Base-by-base conservation (phyloP, 306 rosid species). In the Casuarina equisetifolia region DNA sequence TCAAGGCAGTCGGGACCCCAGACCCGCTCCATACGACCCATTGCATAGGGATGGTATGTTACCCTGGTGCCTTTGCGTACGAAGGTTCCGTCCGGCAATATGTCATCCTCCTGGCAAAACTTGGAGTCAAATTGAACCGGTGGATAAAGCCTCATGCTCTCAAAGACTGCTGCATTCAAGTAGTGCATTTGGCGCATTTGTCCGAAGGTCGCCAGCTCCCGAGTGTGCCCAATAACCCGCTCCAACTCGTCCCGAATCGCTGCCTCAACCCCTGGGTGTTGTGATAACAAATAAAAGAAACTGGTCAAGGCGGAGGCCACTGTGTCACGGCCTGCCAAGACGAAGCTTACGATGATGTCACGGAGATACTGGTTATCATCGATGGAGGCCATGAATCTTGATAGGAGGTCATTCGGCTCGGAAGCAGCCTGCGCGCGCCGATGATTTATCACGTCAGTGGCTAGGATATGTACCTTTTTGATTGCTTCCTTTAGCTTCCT, bases 41-140 rank as follows among this genome's bases (percentile, higher is more conserved):
- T 95, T 0, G 97, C 99, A 20, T 91, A 95, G 0, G 96, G 97
- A 72, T 95, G 97, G 70, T 91, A 95, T 0, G 97, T 95, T 1
- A 95, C 94, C 39, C 99, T 57, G 1, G 91, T 89, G 0, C 99
- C 99, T 20, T 82, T 84, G 17, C 35, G 53, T 1, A 95, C 84
- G n/a, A 91, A 82, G 0, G 96, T 92, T 5, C 97, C 97, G 12
- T 95, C 99, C 0, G 99, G 97, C 10, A 95, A 73, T 44, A 92
- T 85, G 57, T 95, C 99, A 68, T 95, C 97, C 3, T 88, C 93
- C 1, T 45, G 25, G 0, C 93, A 87, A 32, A 70, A 90, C 83
- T 95, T 95, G 1, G 99, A 95, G 46, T 95, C 99, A 36, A 95
- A 91, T 25, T 95, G 99, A 45, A 95, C 76, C 9, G 99, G 97